Base-by-base conservation (phyloP, 768 basidiomycete species). In the Termitomyces bulborhizus region DNA sequence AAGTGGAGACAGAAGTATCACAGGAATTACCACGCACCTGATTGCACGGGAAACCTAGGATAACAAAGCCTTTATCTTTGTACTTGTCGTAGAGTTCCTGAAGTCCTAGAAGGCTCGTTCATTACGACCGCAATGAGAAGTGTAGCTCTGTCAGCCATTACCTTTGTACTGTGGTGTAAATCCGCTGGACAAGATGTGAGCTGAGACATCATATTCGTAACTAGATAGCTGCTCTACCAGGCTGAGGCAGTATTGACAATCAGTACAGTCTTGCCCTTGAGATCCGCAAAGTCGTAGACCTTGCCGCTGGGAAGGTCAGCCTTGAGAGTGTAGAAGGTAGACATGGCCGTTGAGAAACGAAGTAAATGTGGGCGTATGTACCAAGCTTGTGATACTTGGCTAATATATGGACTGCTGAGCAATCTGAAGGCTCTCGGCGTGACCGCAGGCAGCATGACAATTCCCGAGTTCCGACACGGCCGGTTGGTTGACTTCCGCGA, bases 41-140 rank as follows among this genome's bases (percentile, higher is more conserved):
- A 66, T 95, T 92, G 71, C 86, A 93, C 11, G 95, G 95, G 77
- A 96, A 96, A 3, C 93, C 93, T 50, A 97, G 78, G 54, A 97
- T 82, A 48, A 85, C 78, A 44, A 96, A 77, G 6, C 78, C 90
- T 53, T 79, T 73, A 50, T 86, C 85, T 66, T 88, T 85, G 75
- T 92, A 88, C 66, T 89, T 89, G 53, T 93, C 80, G 68, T 95
- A 82, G 16, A 94, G 74, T 16, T 72, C 71, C 70, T 98, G 90
- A 24, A 98, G 82, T 45, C 90, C 93, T 79, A 62, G 50, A 65
- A 39, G 13, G 11, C 15, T 32, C 26, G 27, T 39, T 27, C 1
- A 29, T 50, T 36, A 27, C 18, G 37, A 50, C 16, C n/a, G 36
- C 6, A 40, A 27, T 24, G n/a, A 52, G 13, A 31, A 26, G 45